Evolutionary conservation across 192 early-diverging fungal species (phyloP).

Genomic region (Obelidium mucronatum): DNA sequence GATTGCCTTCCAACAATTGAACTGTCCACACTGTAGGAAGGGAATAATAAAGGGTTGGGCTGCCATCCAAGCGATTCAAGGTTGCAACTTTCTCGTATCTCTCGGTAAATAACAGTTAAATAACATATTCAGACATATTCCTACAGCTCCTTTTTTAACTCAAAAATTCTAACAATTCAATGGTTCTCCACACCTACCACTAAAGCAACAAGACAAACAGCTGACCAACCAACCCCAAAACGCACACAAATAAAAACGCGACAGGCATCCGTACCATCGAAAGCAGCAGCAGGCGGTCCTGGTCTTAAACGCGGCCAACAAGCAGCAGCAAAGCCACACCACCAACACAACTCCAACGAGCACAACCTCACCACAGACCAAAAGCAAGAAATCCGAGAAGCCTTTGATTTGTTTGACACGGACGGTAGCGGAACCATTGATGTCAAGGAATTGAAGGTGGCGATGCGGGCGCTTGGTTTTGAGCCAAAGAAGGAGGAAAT

Average conservation of each 20-base stretch:
- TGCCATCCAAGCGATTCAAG: no score
- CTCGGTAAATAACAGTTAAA: no score
- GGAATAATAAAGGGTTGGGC: no score
- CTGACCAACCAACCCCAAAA: not conserved
- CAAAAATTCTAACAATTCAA: not conserved
- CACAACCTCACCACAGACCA: constrained; percentile 65
- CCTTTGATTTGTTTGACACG: constrained; percentile 77
- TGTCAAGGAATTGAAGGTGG: constrained; percentile 68
- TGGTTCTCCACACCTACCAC: not conserved
- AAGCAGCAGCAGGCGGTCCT: no score
- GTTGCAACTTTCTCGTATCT: no score
- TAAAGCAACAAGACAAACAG: not conserved
- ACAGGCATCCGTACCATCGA: no score
- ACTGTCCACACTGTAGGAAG: no score
- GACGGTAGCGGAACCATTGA: constrained; percentile 68
- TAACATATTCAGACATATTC: no score
- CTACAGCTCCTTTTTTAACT: not conserved
- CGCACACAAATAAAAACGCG: not conserved
- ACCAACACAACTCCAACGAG: constrained; percentile 4
- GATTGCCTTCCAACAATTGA: no score
- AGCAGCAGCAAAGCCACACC: not conserved
- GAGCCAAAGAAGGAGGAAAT: constrained; percentile 58
- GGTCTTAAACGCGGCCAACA: no score
- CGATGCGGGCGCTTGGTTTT: constrained; percentile 56
- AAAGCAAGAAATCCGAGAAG: constrained; percentile 74